phyloP scores from a whole-genome alignment of 352 stramenopile genomes.

The Phytophthora ramorum region DNA sequence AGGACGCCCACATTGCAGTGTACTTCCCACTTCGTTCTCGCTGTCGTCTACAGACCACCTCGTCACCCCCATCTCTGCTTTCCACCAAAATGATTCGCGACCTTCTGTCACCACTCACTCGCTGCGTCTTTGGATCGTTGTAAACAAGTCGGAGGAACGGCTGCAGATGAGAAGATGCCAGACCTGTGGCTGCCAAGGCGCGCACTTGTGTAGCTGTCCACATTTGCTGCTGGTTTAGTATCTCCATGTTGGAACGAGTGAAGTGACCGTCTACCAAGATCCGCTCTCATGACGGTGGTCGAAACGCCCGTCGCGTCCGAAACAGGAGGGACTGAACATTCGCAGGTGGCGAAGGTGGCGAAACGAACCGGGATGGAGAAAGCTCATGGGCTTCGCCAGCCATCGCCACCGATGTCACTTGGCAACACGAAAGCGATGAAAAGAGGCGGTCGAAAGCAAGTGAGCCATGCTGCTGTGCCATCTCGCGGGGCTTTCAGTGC shows the following conservation, averaged over 20 bases:
- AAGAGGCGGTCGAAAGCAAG: neutral
- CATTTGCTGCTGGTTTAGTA: neutral
- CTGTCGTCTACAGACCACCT: conserved; percentile 23
- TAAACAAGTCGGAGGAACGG: conserved; percentile 64
- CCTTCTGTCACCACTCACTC: conserved; percentile 4
- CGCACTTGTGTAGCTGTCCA: conserved; percentile 45
- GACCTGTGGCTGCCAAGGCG: conserved; percentile 42
- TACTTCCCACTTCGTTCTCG: conserved; percentile 46
- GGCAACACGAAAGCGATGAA: conserved; percentile 18
- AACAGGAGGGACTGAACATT: neutral
- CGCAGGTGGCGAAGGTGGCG: conserved; percentile 4
- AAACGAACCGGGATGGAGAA: conserved; percentile 34
- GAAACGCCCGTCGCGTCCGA: conserved; percentile 30
- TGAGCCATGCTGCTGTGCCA: conserved; percentile 19
- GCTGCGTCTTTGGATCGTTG: conserved; percentile 26
- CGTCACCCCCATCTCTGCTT: conserved; percentile 9
- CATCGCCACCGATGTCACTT: conserved; percentile 11
- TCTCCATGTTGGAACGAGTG: conserved; percentile 3
- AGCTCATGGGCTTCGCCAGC: conserved; percentile 19
- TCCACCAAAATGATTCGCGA: conserved; percentile 27
- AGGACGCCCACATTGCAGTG: conserved; percentile 49
- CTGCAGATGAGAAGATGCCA: conserved; percentile 50
- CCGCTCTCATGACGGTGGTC: conserved; percentile 6
- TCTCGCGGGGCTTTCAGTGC: conserved; percentile 47
- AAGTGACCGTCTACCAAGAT: conserved; percentile 23